These are phyloP conservation scores for Nemania diffusa DNA, from an alignment of 2,329 filamentous ascomycete genomes.

Conservation along the genomic window DNA sequence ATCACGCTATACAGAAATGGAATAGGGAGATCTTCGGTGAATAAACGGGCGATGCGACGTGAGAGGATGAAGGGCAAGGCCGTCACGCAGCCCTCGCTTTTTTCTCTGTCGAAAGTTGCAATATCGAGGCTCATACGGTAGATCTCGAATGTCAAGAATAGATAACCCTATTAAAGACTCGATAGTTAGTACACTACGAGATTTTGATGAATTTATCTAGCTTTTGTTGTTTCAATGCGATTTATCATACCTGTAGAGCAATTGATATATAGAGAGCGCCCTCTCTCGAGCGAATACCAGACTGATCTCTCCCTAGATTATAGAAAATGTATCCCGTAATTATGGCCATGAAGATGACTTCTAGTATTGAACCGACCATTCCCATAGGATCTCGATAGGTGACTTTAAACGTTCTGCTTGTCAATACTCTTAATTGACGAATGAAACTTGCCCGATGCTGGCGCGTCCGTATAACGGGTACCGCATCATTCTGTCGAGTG, in stretches of 20 bases:
- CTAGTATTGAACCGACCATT: constrained; percentile 74
- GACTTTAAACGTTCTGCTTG: constrained; percentile 74
- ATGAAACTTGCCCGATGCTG: constrained; percentile 65
- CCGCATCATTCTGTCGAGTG: constrained; percentile 21
- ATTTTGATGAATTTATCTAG: not conserved
- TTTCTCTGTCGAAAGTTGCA: constrained; percentile 78
- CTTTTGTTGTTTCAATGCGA: not conserved
- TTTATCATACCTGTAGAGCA: constrained; percentile 64
- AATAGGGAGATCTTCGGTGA: constrained; percentile 78
- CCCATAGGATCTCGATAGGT: constrained; percentile 83
- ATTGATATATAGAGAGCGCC: constrained; percentile 78
- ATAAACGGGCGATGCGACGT: constrained; percentile 72
- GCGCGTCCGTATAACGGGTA: constrained; percentile 36
- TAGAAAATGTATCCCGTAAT: constrained; percentile 80
- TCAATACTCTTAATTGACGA: constrained; percentile 73
- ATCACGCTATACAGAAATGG: constrained; percentile 76
- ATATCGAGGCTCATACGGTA: constrained; percentile 81
- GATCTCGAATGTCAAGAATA: constrained; percentile 79
- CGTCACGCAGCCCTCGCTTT: constrained; percentile 76
- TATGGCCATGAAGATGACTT: constrained; percentile 76
- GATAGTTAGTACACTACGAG: not conserved
- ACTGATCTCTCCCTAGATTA: constrained; percentile 69
- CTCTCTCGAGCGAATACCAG: constrained; percentile 78
- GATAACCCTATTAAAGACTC: constrained; percentile 63
- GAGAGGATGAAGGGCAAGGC: constrained; percentile 77